Conservation (phyloP, 2,329 filamentous ascomycete genomes). For the Cadophora malorum region DNA sequence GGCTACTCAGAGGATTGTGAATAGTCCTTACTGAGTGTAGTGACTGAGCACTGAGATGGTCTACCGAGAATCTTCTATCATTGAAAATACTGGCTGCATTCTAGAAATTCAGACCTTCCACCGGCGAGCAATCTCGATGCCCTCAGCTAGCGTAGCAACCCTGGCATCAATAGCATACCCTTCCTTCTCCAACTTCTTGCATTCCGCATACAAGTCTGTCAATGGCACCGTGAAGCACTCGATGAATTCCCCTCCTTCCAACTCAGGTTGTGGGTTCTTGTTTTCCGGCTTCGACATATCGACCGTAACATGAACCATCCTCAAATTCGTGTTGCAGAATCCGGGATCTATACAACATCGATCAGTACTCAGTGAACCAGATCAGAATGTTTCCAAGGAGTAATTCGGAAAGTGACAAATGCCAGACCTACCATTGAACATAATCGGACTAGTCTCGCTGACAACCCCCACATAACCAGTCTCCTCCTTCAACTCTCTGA, state of each 20-base stretch:
- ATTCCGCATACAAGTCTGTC: constrained; percentile 53
- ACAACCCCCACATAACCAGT: constrained; percentile 67
- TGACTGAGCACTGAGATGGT: not conserved
- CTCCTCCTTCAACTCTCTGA: constrained; percentile 70
- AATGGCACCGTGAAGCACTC: constrained; percentile 57
- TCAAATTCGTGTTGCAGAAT: constrained; percentile 71
- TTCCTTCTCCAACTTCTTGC: constrained; percentile 51
- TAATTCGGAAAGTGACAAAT: not conserved
- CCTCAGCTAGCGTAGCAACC: constrained; percentile 49
- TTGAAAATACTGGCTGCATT: not conserved
- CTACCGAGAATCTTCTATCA: not conserved
- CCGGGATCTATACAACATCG: constrained; percentile 55
- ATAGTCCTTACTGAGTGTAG: not conserved
- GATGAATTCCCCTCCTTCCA: constrained; percentile 60
- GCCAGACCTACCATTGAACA: constrained; percentile 60
- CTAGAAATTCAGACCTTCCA: constrained; percentile 42
- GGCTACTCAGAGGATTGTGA: not conserved
- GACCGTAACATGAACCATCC: constrained; percentile 57
- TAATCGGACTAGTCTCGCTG: constrained; percentile 65
- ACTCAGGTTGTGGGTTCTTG: constrained; percentile 52
- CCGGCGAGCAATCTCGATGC: constrained; percentile 47
- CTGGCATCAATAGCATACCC: constrained; percentile 50
- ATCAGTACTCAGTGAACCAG: not conserved
- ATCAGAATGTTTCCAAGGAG: not conserved
- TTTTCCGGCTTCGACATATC: constrained; percentile 54